phyloP scores from a whole-genome alignment of 2,329 filamentous ascomycete genomes.

The Penicillium sp. region DNA sequence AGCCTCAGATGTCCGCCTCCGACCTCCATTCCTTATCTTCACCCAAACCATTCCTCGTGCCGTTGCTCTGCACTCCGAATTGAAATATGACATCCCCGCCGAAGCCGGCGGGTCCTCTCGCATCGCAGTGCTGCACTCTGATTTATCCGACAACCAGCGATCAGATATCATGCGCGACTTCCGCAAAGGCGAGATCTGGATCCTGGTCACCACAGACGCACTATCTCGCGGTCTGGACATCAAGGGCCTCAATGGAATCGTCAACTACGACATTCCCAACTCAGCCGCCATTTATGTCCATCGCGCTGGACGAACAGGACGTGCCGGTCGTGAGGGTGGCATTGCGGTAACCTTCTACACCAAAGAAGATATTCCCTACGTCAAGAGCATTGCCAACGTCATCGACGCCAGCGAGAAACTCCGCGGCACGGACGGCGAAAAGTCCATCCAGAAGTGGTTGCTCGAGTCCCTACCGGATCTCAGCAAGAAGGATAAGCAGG shows the following conservation, averaged over 20 bases:
- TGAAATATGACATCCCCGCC: slow-evolving; percentile 90
- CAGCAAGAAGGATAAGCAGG: slow-evolving; percentile 80
- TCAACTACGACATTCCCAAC: slow-evolving; percentile 97
- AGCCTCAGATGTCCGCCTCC: slow-evolving; percentile 57
- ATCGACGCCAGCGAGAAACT: slow-evolving; percentile 82
- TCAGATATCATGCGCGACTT: slow-evolving; percentile 86
- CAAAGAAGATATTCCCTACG: slow-evolving; percentile 86
- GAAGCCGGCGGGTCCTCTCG: slow-evolving; percentile 82
- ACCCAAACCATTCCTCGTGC: slow-evolving; percentile 94
- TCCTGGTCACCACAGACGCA: slow-evolving; percentile 93
- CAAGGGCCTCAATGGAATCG: slow-evolving; percentile 89
- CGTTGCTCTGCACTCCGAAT: slow-evolving; percentile 81
- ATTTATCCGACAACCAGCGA: slow-evolving; percentile 75
- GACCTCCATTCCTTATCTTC: slow-evolving; percentile 92
- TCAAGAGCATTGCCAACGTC: slow-evolving; percentile 92
- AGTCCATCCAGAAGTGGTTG: slow-evolving; percentile 79
- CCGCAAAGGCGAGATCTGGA: slow-evolving; percentile 90
- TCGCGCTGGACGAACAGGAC: slow-evolving; percentile 86
- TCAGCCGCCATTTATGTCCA: slow-evolving; percentile 90
- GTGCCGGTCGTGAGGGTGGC: slow-evolving; percentile 84
- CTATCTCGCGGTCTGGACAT: slow-evolving; percentile 93
- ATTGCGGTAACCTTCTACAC: slow-evolving; percentile 94
- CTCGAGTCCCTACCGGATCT: slow-evolving; percentile 83
- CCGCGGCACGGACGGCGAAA: slow-evolving; percentile 54
- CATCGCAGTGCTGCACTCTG: slow-evolving; percentile 88